Evolutionary conservation across 805 yeast species (phyloP), one percentile per base, ranked within the genome.

Genomic region (Spathaspora gorwiae): DNA sequence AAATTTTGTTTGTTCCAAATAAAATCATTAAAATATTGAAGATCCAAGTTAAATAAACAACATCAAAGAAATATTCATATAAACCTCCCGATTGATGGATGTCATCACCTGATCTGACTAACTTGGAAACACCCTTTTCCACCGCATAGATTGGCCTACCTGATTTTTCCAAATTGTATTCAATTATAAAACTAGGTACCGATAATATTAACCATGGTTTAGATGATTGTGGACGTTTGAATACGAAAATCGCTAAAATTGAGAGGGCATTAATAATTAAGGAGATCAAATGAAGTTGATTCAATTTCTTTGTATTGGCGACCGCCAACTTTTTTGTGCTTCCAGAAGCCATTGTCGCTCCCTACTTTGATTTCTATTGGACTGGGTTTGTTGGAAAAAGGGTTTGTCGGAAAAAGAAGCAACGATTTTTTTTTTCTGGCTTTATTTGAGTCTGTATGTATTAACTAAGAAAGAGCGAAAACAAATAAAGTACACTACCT

Each of bases 61-160:
- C 60, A 56, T 86, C 94, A 57, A 82, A 82, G 71, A 84, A 65
- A 66, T 82, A 84, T 61, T 86, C 92, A 34, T 82, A 82, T 35
- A 86, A 67, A 8, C 40, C 41, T 0, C 94, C 94, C 3, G 62
- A 57, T 48, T 79, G 86, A 45, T 62, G 62, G 47, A 85, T 71
- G 54, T 86, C 87, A 29, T 74, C 77, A 2, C 90, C 92, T 1
- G 85, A 60, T 10, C 61, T 64, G 2, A 75, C 57, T 40, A 84
- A 65, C 43, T 72, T 70, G 26, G 35, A 35, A n/a, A 15, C 26
- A 14, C 41, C 44, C 5, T 44, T 43, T 38, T 75, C 75, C 1
- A 54, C 57, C 12, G 69, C 64, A 55, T 68, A 83, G 30, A 49
- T 62, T 1, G 92, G 90, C 44, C 89, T 64, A 3, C 88, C 89